Percentiles rank a stretch among this genome's conserved stretches.
Evolutionary conservation across 2,329 filamentous ascomycete genomes (phyloP).

Genomic region (Trichoderma hamatum): DNA sequence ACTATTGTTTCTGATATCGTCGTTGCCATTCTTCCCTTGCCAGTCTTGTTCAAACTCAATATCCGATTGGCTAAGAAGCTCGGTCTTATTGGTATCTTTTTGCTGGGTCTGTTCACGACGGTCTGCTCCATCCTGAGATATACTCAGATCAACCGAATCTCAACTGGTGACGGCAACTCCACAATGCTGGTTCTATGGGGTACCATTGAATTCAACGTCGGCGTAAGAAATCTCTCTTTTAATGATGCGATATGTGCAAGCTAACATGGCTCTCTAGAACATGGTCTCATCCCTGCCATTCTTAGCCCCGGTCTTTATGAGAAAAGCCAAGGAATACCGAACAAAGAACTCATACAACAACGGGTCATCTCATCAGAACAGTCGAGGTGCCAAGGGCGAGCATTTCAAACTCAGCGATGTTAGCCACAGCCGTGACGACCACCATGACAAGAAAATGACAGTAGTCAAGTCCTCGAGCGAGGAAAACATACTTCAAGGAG

Average conservation of each 20-base stretch:
- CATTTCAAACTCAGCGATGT: conserved; percentile 46
- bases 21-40: conserved; percentile 55
- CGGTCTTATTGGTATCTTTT: conserved; percentile 55
- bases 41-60: conserved; percentile 52
- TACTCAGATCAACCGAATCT: conserved; percentile 54
- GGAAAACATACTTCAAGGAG: conserved; percentile 44
- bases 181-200: conserved; percentile 61
- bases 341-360: conserved; percentile 42
- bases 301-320: conserved; percentile 48
- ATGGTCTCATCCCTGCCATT: conserved; percentile 52
- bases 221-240: conserved; percentile 44
- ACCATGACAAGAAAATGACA: conserved; percentile 22
- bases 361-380: conserved; percentile 36
- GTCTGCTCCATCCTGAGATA: conserved; percentile 58
- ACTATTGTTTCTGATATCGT: conserved; percentile 55
- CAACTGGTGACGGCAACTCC: conserved; percentile 55
- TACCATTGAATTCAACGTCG: conserved; percentile 60
- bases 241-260: not conserved
- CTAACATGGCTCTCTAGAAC: conserved; percentile 39
- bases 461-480: conserved; percentile 40
- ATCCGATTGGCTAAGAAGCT: conserved; percentile 53
- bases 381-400: conserved; percentile 36
- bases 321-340: conserved; percentile 47
- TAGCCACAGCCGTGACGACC: conserved; percentile 39
- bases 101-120: conserved; percentile 58